phyloP scores from a whole-genome alignment of 75 land plant genomes.

The Cupressus sempervirens region DNA sequence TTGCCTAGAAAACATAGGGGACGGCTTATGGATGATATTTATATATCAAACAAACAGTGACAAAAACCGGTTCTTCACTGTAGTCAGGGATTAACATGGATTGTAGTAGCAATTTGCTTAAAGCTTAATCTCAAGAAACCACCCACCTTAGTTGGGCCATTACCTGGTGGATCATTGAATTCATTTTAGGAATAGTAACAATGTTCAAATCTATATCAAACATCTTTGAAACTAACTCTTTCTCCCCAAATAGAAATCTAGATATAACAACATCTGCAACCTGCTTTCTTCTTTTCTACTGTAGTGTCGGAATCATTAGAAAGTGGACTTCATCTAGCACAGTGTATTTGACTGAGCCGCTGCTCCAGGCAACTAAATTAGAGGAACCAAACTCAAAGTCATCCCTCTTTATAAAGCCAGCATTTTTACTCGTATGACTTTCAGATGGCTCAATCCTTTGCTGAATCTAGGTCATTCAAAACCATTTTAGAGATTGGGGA shows the following conservation, averaged over 20 bases:
- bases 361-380: slow-evolving; percentile 13
- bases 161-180: slow-evolving; percentile 34
- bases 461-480: slow-evolving; percentile 48
- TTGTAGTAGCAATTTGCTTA: slow-evolving; percentile 24
- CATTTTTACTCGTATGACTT: slow-evolving; percentile 37
- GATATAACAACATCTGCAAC: slow-evolving; percentile 27
- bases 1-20: slow-evolving; percentile 18
- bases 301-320: slow-evolving; percentile 12
- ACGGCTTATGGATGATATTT: slow-evolving; percentile 15
- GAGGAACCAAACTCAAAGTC: slow-evolving; percentile 10
- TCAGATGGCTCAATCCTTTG: slow-evolving; percentile 64
- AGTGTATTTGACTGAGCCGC: slow-evolving; percentile 23
- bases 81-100: slow-evolving; percentile 33
- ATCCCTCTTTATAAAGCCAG: slow-evolving; percentile 19
- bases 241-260: slow-evolving; percentile 9
- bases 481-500: slow-evolving; percentile 42
- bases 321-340: background rate
- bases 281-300: slow-evolving; percentile 30
- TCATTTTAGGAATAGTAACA: slow-evolving; percentile 19
- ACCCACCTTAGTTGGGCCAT: slow-evolving; percentile 14
- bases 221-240: background rate
- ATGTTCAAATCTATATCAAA: slow-evolving; percentile 12
- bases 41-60: background rate
- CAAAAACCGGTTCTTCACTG: slow-evolving; percentile 13
- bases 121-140: slow-evolving; percentile 18